Conservation (phyloP, 345 rosid genomes). For the Luvunga scandens region DNA sequence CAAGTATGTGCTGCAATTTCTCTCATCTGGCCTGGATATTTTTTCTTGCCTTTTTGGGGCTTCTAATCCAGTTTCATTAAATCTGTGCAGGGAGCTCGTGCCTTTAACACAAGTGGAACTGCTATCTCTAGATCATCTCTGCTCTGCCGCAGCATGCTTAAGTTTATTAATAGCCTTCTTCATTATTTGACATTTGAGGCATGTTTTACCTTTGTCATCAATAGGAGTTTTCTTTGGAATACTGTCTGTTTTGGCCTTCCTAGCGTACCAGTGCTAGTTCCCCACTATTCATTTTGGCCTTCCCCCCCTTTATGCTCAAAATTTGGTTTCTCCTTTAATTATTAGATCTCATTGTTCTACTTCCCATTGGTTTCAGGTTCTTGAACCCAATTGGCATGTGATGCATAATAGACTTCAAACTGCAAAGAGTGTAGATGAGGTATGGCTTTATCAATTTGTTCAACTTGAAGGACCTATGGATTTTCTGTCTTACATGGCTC, state of each 20-base stretch:
- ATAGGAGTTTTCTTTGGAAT: background rate
- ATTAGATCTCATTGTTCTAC: background rate
- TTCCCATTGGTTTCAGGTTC: constrained; percentile 54
- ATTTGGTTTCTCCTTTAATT: background rate
- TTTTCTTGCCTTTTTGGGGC: constrained; percentile 10
- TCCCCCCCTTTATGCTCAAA: background rate
- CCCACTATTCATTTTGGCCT: background rate
- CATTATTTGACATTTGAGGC: constrained; percentile 98
- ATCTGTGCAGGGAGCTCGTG: constrained; percentile 68
- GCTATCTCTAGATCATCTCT: constrained; percentile 84
- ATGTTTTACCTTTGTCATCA: constrained; percentile 33
- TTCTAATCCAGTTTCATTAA: constrained; percentile 24
- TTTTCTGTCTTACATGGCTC: background rate
- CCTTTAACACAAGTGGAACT: constrained; percentile 68
- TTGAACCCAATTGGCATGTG: constrained; percentile 94
- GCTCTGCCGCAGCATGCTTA: constrained; percentile 98
- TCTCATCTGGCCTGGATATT: background rate
- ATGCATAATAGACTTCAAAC: constrained; percentile 74
- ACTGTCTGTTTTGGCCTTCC: background rate
- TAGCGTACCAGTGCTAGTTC: background rate
- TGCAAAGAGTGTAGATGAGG: constrained; percentile 92
- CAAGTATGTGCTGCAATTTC: constrained; percentile 54
- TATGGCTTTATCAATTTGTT: constrained; percentile 15
- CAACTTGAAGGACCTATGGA: background rate
- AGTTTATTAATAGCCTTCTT: constrained; percentile 86